Evolutionary conservation across 805 yeast genomes (phyloP).

Genomic region (Candida maris): DNA sequence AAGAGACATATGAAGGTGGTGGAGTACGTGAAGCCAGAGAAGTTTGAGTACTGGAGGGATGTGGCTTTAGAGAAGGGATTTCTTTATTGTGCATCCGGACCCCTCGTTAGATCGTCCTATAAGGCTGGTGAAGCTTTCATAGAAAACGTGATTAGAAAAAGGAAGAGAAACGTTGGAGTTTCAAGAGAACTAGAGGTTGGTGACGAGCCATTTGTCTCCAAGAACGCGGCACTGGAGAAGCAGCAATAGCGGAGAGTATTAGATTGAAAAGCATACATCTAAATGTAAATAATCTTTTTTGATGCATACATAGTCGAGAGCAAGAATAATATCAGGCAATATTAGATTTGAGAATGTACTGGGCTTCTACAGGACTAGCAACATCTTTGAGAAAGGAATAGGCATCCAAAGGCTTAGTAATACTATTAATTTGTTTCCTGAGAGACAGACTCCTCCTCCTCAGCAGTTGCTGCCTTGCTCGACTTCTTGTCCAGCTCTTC

Average conservation of each 20-base stretch:
- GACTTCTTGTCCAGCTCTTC: conserved; percentile 17
- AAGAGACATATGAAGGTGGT: conserved; percentile 98
- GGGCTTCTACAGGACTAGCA: too few relatives aligned
- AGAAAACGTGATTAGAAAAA: conserved; percentile 83
- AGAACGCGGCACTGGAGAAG: conserved; percentile 13
- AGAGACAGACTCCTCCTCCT: conserved; percentile 1
- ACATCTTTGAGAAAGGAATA: too few relatives aligned
- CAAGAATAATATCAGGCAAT: too few relatives aligned
- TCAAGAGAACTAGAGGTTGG: conserved; percentile 31
- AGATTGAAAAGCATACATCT: too few relatives aligned
- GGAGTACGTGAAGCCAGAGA: conserved; percentile 90
- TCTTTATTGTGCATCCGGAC: conserved; percentile 95
- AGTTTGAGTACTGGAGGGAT: conserved; percentile 90
- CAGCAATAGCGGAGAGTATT: too few relatives aligned
- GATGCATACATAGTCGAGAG: too few relatives aligned
- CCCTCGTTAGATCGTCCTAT: conserved; percentile 92
- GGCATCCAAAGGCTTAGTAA: too few relatives aligned
- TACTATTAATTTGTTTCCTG: too few relatives aligned
- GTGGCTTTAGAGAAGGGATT: conserved; percentile 87
- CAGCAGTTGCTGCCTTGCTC: conserved; percentile 3
- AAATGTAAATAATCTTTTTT: too few relatives aligned
- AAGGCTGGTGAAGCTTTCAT: conserved; percentile 98
- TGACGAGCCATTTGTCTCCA: conserved; percentile 28
- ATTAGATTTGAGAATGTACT: too few relatives aligned
- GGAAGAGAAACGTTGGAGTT: conserved; percentile 45